phyloP scores from a whole-genome alignment of 495 filamentous ascomycete genomes.

The Xylaria nigripes region DNA sequence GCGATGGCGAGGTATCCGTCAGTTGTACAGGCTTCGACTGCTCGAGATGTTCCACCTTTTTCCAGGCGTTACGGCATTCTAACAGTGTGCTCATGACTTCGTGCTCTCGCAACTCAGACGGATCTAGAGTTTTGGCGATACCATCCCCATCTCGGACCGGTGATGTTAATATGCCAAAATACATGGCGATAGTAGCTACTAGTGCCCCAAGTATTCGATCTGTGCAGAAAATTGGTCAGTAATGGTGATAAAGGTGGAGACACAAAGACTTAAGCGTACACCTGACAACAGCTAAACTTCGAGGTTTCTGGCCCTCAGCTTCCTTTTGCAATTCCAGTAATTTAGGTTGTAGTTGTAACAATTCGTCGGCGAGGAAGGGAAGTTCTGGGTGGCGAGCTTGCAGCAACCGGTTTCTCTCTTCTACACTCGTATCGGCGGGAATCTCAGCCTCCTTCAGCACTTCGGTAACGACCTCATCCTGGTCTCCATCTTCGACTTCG shows the following conservation, averaged over 20 bases:
- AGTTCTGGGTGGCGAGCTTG: slow-evolving; percentile 85
- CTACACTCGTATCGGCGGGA: slow-evolving; percentile 64
- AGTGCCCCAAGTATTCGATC: slow-evolving; percentile 71
- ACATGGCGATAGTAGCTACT: slow-evolving; percentile 78
- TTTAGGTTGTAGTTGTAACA: slow-evolving; percentile 58
- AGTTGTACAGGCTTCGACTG: slow-evolving; percentile 12
- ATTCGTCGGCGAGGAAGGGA: slow-evolving; percentile 72
- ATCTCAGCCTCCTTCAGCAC: slow-evolving; percentile 74
- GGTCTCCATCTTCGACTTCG: slow-evolving; percentile 35
- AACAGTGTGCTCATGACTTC: slow-evolving; percentile 79
- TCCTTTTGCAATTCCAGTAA: slow-evolving; percentile 47
- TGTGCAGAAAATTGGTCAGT: slow-evolving; percentile 6
- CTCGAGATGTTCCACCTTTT: slow-evolving; percentile 57
- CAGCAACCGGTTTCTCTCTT: slow-evolving; percentile 69
- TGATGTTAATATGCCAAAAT: slow-evolving; percentile 83
- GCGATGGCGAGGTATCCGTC: slow-evolving; percentile 26
- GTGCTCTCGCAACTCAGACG: slow-evolving; percentile 73
- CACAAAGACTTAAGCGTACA: slow-evolving; percentile 6
- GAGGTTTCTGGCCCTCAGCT: slow-evolving; percentile 47
- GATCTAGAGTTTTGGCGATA: slow-evolving; percentile 47
- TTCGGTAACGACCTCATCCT: slow-evolving; percentile 62
- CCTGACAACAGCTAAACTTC: slow-evolving; percentile 55
- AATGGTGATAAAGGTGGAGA: background rate
- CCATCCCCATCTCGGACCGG: slow-evolving; percentile 46
- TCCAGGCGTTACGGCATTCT: slow-evolving; percentile 73